phyloP scores from a whole-genome alignment of 176 grass and related monocot genomes.

The Poa annua region DNA sequence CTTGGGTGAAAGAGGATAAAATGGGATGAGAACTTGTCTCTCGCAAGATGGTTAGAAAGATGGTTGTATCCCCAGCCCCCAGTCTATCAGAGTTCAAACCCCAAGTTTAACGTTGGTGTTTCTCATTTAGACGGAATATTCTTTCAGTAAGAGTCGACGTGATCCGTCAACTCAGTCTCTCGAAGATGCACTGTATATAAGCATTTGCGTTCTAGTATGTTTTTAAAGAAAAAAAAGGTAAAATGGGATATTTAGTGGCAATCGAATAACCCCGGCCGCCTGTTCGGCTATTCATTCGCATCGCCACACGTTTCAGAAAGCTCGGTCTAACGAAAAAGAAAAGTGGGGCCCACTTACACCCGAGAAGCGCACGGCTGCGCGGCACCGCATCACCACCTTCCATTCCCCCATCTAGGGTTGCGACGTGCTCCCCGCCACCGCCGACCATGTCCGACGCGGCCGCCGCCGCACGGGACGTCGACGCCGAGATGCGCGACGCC shows the following conservation, averaged over 20 bases:
- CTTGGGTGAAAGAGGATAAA: not conserved
- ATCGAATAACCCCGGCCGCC: not conserved
- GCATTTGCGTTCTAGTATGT: no score
- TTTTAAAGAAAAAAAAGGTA: no score
- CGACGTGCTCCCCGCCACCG: constrained; percentile 39
- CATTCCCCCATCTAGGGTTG: constrained; percentile 63
- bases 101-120: no score
- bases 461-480: constrained; percentile 32
- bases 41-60: no score
- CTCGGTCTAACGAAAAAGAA: not conserved
- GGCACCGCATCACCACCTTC: constrained; percentile 51
- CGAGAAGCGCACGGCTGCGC: not conserved
- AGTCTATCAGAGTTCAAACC: no score
- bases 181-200: no score
- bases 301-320: constrained; percentile 37
- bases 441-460: constrained; percentile 54
- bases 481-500: constrained; percentile 48
- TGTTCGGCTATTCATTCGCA: constrained; percentile 48
- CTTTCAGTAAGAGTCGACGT: no score
- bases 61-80: no score
- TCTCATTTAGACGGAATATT: no score
- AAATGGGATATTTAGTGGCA: not conserved
- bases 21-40: no score
- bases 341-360: not conserved
- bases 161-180: no score